Evolutionary conservation across 148 eudicot genomes (phyloP), one percentile per base, ranked within the genome.

Genomic region (Drosera capensis): DNA sequence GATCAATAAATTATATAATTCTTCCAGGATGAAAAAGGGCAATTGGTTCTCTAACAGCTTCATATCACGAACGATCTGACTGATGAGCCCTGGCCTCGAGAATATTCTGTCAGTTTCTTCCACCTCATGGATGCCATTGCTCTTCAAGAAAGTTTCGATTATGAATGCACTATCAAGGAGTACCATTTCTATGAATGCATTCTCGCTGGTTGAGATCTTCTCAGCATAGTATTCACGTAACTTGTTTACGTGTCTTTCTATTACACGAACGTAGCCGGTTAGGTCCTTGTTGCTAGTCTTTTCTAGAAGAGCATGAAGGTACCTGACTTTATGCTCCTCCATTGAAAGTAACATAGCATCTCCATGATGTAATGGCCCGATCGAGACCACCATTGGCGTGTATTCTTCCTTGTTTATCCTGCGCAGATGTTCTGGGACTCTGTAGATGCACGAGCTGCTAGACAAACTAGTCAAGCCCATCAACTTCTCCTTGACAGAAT

Each of bases 11-110:
- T 63, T 40, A 20, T 49, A 56, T n/a, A 63, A 22, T 9, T 13
- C 31, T 12, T 56, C 18, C 18, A 57, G 45, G 14, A 52, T 20
- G 49, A 64, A 57, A 25, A 31, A 57, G 0, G 63, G 63, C 20
- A 64, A 26, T 46, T 64, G 68, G 20, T 64, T 57, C 42, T 57
- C 68, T 34, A 43, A 46, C 9, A 56, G 17, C 2, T 17, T 21
- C 45, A 63, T 12, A 20, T 64, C 67, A 1, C 21, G 43, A 23
- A 14, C 45, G 11, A 59, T 39, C 0, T 0, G 7, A 24, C 7
- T 37, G 14, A 34, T 11, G n/a, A 34, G 11, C 14, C 38, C n/a
- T 34, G 38, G 38, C n/a, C 13, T 34, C n/a, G 11, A 2, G n/a
- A 34, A 34, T 34, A 34, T 34, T 34, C 9, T 13, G n/a, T 34